A percentile compares a stretch with the other conserved stretches of the same genome.
Conservation (phyloP, 2,329 filamentous ascomycete species). For the Fusarium oxysporum region DNA sequence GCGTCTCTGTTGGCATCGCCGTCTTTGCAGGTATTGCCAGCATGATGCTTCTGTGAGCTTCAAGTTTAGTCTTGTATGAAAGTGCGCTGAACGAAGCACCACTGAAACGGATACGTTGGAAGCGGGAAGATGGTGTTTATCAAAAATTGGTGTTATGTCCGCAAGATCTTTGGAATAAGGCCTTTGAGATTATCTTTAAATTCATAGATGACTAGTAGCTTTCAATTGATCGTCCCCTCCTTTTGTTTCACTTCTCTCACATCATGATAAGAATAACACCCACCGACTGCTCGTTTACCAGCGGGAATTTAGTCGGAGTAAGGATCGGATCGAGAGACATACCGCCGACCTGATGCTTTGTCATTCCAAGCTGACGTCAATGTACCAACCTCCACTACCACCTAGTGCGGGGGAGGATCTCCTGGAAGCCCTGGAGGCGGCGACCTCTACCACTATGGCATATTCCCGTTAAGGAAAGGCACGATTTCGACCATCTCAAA, state of each 20-base stretch:
- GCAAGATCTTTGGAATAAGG: constrained; percentile 18
- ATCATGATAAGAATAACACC: background rate
- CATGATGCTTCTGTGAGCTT: constrained; percentile 29
- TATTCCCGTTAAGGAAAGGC: background rate
- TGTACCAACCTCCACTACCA: background rate
- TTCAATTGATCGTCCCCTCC: constrained; percentile 32
- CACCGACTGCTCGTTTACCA: constrained; percentile 1
- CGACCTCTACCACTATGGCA: background rate
- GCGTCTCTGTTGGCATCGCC: constrained; percentile 20
- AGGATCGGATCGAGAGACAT: constrained; percentile 19
- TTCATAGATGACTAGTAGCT: constrained; percentile 9
- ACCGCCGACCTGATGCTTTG: constrained; percentile 7
- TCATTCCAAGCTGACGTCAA: constrained; percentile 14
- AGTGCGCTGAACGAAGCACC: background rate
- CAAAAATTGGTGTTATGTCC: background rate
- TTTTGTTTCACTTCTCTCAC: constrained; percentile 2
- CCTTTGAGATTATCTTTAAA: background rate
- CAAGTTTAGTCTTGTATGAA: background rate
- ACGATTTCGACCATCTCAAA: background rate
- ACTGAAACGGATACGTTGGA: background rate
- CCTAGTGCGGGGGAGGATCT: background rate
- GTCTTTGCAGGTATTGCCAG: constrained; percentile 25
- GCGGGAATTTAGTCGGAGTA: constrained; percentile 22
- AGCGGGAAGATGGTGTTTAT: background rate
- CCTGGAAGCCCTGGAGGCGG: background rate